Conservation (phyloP, 768 basidiomycete genomes). For the Kwoniella shandongensis region DNA sequence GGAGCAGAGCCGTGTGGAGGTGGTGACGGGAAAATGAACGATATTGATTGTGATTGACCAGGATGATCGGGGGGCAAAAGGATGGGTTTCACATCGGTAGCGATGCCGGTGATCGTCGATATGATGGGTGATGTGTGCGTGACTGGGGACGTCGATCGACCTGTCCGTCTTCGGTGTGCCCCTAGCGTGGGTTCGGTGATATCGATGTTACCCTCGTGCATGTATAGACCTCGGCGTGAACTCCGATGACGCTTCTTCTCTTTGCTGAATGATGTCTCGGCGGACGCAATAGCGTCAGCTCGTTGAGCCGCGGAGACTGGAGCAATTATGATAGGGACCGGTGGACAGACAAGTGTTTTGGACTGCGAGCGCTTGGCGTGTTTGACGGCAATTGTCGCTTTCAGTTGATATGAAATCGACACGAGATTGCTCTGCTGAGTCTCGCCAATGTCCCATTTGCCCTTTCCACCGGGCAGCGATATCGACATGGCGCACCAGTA, state of each 20-base stretch:
- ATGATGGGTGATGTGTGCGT: slow-evolving; percentile 7
- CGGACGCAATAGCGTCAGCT: slow-evolving; percentile 14
- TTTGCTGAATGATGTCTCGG: slow-evolving; percentile 7
- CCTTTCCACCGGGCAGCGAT: slow-evolving; percentile 27
- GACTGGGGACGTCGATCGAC: not conserved
- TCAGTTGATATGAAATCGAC: slow-evolving; percentile 24
- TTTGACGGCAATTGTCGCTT: slow-evolving; percentile 27
- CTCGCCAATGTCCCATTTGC: slow-evolving; percentile 44
- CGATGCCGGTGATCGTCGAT: slow-evolving; percentile 17
- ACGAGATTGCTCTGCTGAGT: slow-evolving; percentile 32
- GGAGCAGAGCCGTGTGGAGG: slow-evolving; percentile 14
- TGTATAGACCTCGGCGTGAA: slow-evolving; percentile 41
- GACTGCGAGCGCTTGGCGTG: slow-evolving; percentile 15
- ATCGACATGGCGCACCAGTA: slow-evolving; percentile 27
- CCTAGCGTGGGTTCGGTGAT: slow-evolving; percentile 24
- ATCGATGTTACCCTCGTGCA: slow-evolving; percentile 46
- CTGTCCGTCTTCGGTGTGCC: not conserved
- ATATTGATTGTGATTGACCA: slow-evolving; percentile 35
- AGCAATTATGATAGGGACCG: slow-evolving; percentile 32
- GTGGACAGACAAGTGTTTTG: slow-evolving; percentile 24
- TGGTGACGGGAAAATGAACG: slow-evolving; percentile 41
- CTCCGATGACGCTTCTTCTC: slow-evolving; percentile 28
- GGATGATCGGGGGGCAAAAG: slow-evolving; percentile 27
- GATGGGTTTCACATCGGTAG: slow-evolving; percentile 37
- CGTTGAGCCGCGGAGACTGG: slow-evolving; percentile 24